Evolutionary conservation across 345 rosid species (phyloP), one percentile per base, ranked within the genome.

Genomic region (Corchorus olitorius): DNA sequence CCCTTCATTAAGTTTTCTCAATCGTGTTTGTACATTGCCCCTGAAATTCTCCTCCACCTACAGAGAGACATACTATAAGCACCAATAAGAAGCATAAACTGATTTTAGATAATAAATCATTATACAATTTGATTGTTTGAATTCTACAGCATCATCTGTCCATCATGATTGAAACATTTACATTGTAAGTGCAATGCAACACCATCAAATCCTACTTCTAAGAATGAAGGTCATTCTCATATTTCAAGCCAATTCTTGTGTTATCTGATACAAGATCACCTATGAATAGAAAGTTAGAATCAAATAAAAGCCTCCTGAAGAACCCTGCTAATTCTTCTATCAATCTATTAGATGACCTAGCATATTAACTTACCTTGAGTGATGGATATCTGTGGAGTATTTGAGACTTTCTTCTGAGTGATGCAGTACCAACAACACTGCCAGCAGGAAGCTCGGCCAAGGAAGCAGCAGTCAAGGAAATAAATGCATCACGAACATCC

Each of bases 401-500:
- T 76, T 96, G 99, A 0, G 99, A 93, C 86, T 92, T 96, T 83
- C 99, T 87, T 82, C 99, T 88, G 11, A 96, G 97, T 72, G 99
- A 96, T 77, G 99, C 99, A 61, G 99, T 93, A 59, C 99, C 99
- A 76, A 96, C 81, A 78, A 92, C 77, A 71, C 98, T 93, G 72
- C 98, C 97, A 56, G 87, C 87, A 20, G 97, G 94, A 73, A 96
- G 98, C 17, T 91, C 94, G 9, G 93, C 91, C 8, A 93, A 81
- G 0, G 98, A 87, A 64, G 88, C 80, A 54, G 89, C 91, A 73
- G 79, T 80, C 41, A 80, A 75, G 65, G 93, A 93, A 52, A 96
- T 93, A 82, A 93, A 93, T 34, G 97, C 98, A 88, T 96, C 99
- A 65, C 97, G 81, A 61, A 93, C 98, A 89, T 96, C 99, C 87